Conservation (phyloP, 2,329 filamentous ascomycete genomes). For the Claviceps sp. region DNA sequence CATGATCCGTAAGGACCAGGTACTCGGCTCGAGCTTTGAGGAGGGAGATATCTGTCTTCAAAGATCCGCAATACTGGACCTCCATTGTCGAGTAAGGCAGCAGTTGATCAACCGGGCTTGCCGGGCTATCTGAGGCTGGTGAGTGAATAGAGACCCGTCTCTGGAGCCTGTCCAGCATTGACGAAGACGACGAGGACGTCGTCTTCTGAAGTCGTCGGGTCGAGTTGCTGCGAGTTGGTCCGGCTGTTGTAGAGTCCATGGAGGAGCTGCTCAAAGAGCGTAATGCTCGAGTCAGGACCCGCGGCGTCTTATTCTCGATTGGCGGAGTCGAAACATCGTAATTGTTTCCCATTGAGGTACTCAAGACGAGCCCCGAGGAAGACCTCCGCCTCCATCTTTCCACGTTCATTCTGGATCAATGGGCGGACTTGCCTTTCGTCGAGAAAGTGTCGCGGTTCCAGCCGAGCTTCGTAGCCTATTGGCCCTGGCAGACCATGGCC, state of each 20-base stretch:
- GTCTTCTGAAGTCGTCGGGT: slow-evolving; percentile 24
- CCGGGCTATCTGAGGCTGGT: slow-evolving; percentile 17
- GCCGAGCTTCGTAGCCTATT: not conserved
- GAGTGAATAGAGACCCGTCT: slow-evolving; percentile 26
- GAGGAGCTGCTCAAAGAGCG: slow-evolving; percentile 27
- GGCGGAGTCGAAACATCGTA: slow-evolving; percentile 9
- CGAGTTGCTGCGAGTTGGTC: slow-evolving; percentile 18
- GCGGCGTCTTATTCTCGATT: slow-evolving; percentile 21
- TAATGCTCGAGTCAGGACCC: slow-evolving; percentile 22
- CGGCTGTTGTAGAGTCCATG: slow-evolving; percentile 24
- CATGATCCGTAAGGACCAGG: slow-evolving; percentile 36
- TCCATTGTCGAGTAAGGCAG: slow-evolving; percentile 23
- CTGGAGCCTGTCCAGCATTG: slow-evolving; percentile 28
- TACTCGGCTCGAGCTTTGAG: slow-evolving; percentile 37
- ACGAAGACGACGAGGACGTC: slow-evolving; percentile 24
- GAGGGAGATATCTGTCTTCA: slow-evolving; percentile 36
- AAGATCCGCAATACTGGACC: slow-evolving; percentile 29
- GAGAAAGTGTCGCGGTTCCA: not conserved
- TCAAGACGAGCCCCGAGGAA: slow-evolving; percentile 16
- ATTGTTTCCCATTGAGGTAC: slow-evolving; percentile 10
- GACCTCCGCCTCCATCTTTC: slow-evolving; percentile 24
- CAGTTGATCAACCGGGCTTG: slow-evolving; percentile 16
- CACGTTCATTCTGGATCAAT: slow-evolving; percentile 14
- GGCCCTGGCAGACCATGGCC: slow-evolving; percentile 5
- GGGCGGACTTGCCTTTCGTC: not conserved